These are phyloP conservation scores for Zygoascus biomembranicola DNA, from an alignment of 805 yeast genomes.

Conservation along the genomic window DNA sequence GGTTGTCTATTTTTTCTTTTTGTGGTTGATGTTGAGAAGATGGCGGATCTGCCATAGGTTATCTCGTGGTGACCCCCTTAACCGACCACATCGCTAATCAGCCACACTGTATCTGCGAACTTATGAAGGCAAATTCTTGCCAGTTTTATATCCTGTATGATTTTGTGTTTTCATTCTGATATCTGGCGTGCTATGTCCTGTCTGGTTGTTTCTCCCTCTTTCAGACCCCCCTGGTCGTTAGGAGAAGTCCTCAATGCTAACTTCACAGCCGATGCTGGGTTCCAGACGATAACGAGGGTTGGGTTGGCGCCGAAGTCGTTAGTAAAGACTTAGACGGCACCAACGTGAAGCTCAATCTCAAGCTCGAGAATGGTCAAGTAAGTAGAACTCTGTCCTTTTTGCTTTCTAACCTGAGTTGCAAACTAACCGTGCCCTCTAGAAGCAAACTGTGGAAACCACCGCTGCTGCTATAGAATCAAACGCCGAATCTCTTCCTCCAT, in stretches of 20 bases:
- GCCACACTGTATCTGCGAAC: not conserved
- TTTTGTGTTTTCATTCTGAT: too few species aligned
- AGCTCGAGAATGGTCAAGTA: conserved; percentile 40
- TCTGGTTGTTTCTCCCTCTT: not conserved
- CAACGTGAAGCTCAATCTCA: conserved; percentile 43
- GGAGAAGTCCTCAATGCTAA: not conserved
- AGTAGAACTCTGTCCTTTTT: conserved; percentile 1
- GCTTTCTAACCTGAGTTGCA: not conserved
- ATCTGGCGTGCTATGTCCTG: not conserved
- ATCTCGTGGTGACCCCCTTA: not conserved
- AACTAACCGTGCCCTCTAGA: conserved; percentile 9
- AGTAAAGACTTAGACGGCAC: conserved; percentile 35
- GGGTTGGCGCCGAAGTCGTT: conserved; percentile 62
- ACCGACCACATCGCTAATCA: not conserved
- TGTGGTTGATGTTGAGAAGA: not conserved
- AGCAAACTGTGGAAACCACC: conserved; percentile 18
- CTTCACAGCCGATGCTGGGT: conserved; percentile 56
- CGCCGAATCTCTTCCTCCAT: conserved; percentile 60
- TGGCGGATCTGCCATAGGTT: not conserved
- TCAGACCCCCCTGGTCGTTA: too few species aligned
- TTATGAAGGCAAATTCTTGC: too few species aligned
- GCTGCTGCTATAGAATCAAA: conserved; percentile 30
- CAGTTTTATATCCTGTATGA: too few species aligned
- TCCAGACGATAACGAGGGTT: conserved; percentile 64
- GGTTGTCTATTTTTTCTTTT: not conserved